These are phyloP conservation scores for Hypoxylon sp. DNA, from an alignment of 2,329 filamentous ascomycete species.

Conservation along the genomic window DNA sequence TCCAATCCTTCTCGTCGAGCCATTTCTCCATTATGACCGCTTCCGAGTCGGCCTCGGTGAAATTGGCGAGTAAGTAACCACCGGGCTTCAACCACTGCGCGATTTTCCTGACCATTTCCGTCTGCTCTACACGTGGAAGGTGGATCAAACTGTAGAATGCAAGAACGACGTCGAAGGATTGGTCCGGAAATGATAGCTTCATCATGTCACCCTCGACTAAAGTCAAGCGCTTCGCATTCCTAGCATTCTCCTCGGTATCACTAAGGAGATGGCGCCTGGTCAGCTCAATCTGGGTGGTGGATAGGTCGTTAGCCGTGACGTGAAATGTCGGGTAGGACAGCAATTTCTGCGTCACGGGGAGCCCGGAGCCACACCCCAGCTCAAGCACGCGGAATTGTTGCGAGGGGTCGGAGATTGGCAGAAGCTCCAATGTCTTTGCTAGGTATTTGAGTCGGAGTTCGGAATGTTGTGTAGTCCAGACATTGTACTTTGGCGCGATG, in stretches of 20 bases:
- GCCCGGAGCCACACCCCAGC: constrained; percentile 60
- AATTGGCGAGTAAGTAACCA: background rate
- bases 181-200: background rate
- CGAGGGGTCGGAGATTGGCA: constrained; percentile 32
- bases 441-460: constrained; percentile 56
- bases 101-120: background rate
- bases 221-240: constrained; percentile 24
- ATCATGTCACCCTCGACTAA: background rate
- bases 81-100: background rate
- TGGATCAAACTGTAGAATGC: background rate
- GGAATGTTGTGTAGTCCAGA: constrained; percentile 56
- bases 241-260: constrained; percentile 13
- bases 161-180: background rate
- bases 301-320: constrained; percentile 61
- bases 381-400: constrained; percentile 54
- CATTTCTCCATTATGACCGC: constrained; percentile 55
- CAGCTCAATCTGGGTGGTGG: constrained; percentile 54
- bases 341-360: constrained; percentile 56
- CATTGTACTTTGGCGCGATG: constrained; percentile 59
- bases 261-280: constrained; percentile 49
- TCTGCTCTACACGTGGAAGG: background rate
- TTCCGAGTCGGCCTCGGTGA: constrained; percentile 54
- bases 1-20: constrained; percentile 59
- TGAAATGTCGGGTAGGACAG: constrained; percentile 48
- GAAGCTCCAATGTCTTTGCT: constrained; percentile 51